A percentile compares a stretch with the other conserved stretches of the same genome.
These are phyloP conservation scores for Neoconidiobolus thromboides DNA, from an alignment of 371 early-diverging fungal genomes.

Conservation along the genomic window DNA sequence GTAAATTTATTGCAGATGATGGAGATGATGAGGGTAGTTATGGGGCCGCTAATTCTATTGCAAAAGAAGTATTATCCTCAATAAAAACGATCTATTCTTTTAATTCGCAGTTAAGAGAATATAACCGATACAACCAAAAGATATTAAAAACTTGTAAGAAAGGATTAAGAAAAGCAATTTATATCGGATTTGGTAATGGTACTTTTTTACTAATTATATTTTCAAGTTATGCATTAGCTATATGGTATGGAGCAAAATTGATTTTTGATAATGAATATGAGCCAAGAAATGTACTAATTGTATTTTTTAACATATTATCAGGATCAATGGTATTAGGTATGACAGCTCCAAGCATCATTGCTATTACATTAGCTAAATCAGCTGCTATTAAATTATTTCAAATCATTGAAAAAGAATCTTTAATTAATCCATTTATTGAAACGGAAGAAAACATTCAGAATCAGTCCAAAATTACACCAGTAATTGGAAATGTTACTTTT, in stretches of 20 bases:
- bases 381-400: constrained; percentile 45
- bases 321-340: constrained; percentile 24
- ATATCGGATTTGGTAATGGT: constrained; percentile 25
- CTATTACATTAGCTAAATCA: constrained; percentile 32
- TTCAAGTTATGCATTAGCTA: constrained; percentile 30
- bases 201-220: constrained; percentile 33
- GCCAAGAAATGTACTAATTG: constrained; percentile 20
- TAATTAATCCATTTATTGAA: constrained; percentile 27
- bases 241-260: constrained; percentile 31
- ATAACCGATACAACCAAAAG: background rate
- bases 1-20: constrained; percentile 26
- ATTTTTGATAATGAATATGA: constrained; percentile 11
- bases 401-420: constrained; percentile 48
- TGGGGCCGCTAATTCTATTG: background rate
- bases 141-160: background rate
- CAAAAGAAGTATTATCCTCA: background rate
- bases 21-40: background rate
- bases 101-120: constrained; percentile 11
- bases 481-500: constrained; percentile 28
- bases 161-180: constrained; percentile 6
- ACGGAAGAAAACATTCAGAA: constrained; percentile 14
- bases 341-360: constrained; percentile 29
- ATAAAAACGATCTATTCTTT: constrained; percentile 73
- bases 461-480: constrained; percentile 11
- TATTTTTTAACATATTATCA: constrained; percentile 26